Base-by-base conservation (phyloP, 768 basidiomycete genomes). In the Phlegmacium glaucopus region DNA sequence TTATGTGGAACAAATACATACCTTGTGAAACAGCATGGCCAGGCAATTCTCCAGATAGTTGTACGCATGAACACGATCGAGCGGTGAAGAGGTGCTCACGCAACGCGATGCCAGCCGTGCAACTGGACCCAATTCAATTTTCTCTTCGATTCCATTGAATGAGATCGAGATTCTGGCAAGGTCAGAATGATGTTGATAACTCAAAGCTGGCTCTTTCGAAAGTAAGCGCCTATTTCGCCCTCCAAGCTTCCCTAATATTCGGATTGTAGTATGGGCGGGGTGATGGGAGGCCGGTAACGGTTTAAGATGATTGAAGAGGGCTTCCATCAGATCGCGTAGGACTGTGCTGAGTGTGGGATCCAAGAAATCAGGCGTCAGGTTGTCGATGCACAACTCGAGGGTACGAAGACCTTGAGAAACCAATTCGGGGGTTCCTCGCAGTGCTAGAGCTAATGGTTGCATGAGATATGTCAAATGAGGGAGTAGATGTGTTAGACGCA, bases 321-420 rank as follows among this genome's bases (percentile, higher is more conserved):
- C 95, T 52, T 89, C 88, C 90, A 94, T 98, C 47, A 99, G 72
- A 52, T 98, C 93, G 39, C 93, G 78, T 36, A 96, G 76, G 37
- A 98, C 94, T 0, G 90, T 91, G 52, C 84, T 90, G 53, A 98
- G 80, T 2, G 93, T 94, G 3, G 96, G 96, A 59, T 98, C 95
- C 25, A 99, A 78, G 72, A 98, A 98, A 67, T 98, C 96, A 2
- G 93, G 92, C 0, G 93, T 96, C 22, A 99, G 78, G 62, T 98
- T 99, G 71, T 99, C 96, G 59, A 98, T 95, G 69, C 95, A 98
- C n/a, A 99, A 76, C 65, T 99, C 96, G 49, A 99, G 79, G 0
- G 96, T 99, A 6, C 96, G 82, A 18, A 99, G 72, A 38, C 96
- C 96, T 71, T 99, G 96, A 17, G 92, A 86, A 45, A 97, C 88